Conservation (phyloP, 2,329 filamentous ascomycete genomes). For the Lomentospora prolificans region DNA sequence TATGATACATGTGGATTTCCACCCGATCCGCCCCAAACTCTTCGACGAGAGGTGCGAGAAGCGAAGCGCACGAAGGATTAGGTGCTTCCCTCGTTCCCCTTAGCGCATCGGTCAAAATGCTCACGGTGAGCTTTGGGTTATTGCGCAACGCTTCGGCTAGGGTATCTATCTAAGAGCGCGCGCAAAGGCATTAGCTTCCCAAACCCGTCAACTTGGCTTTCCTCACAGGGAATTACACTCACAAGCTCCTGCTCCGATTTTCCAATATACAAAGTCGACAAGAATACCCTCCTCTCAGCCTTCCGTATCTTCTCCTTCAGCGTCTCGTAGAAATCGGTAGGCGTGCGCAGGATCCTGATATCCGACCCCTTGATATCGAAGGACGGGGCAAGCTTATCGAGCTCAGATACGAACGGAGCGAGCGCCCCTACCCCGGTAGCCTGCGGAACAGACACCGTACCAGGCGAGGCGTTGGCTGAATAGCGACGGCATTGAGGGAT, state of each 20-base stretch:
- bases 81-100: constrained; percentile 88
- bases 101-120: constrained; percentile 83
- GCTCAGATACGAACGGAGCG: constrained; percentile 53
- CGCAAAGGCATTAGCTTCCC: neutral
- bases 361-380: constrained; percentile 78
- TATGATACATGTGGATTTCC: constrained; percentile 95
- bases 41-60: constrained; percentile 71
- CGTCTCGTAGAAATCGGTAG: constrained; percentile 82
- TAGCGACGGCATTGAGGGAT: constrained; percentile 3
- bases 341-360: constrained; percentile 68
- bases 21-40: constrained; percentile 80
- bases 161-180: constrained; percentile 51
- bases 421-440: constrained; percentile 28
- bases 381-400: constrained; percentile 83
- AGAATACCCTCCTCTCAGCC: constrained; percentile 71
- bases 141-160: constrained; percentile 63
- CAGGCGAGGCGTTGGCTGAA: constrained; percentile 9
- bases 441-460: constrained; percentile 17
- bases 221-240: constrained; percentile 19
- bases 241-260: constrained; percentile 83
- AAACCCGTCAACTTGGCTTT: too few relatives aligned
- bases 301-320: constrained; percentile 80
- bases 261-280: constrained; percentile 96
- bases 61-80: constrained; percentile 73
- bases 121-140: constrained; percentile 71